A percentile compares a stretch with the other conserved stretches of the same genome.
Evolutionary conservation across 805 yeast species (phyloP).

Genomic region (Candida caryicola): DNA sequence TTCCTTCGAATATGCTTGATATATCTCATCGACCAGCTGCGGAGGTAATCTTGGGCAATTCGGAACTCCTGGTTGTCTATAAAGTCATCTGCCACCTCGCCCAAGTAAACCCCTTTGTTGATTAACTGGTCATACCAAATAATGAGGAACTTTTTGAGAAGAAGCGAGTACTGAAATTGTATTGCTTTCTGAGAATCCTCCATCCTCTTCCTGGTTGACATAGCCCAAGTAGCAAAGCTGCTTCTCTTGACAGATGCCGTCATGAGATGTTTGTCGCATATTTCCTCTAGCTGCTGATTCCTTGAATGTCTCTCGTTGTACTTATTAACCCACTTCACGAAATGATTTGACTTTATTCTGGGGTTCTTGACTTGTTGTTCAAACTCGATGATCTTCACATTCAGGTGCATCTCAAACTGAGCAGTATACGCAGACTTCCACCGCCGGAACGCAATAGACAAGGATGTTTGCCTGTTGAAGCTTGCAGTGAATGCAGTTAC

Average conservation of each 20-base stretch:
- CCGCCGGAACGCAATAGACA: conserved; percentile 6
- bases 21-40: conserved; percentile 37
- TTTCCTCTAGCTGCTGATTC: conserved; percentile 8
- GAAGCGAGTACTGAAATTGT: conserved; percentile 16
- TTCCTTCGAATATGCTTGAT: conserved; percentile 32
- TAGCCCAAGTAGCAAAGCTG: conserved; percentile 15
- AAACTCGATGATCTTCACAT: conserved; percentile 18
- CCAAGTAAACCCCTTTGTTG: conserved; percentile 20
- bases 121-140: conserved; percentile 35
- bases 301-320: conserved; percentile 15
- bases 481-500: not conserved
- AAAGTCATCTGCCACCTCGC: conserved; percentile 30
- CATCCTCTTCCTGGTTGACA: not conserved
- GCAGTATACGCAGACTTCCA: conserved; percentile 25
- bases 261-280: conserved; percentile 6
- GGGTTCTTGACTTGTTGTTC: conserved; percentile 13
- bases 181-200: conserved; percentile 12
- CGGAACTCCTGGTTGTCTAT: conserved; percentile 27
- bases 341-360: conserved; percentile 7
- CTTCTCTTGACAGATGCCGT: not conserved
- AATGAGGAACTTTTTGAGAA: conserved; percentile 26
- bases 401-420: conserved; percentile 20
- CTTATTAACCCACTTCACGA: conserved; percentile 21
- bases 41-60: conserved; percentile 23
- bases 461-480: conserved; percentile 5